Evolutionary conservation across 2,329 filamentous ascomycete genomes (phyloP).

Genomic region (Microcera coccophila): DNA sequence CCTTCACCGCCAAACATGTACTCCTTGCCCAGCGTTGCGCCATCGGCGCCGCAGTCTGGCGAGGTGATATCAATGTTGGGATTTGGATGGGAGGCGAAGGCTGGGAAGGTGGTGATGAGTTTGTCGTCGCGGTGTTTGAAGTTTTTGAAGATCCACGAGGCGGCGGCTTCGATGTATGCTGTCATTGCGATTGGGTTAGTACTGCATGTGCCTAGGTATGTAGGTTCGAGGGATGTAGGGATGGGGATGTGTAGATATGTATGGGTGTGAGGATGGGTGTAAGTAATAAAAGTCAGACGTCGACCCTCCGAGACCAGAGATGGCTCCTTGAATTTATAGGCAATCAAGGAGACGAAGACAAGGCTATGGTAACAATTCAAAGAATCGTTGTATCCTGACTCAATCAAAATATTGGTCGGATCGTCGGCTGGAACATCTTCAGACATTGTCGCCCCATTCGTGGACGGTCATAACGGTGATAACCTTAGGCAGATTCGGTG

Average conservation of each 20-base stretch:
- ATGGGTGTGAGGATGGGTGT: background rate
- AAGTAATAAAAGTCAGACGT: background rate
- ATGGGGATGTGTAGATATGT: background rate
- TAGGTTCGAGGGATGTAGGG: background rate
- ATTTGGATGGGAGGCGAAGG: constrained; percentile 31
- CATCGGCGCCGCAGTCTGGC: constrained; percentile 38
- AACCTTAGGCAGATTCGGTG: constrained; percentile 10
- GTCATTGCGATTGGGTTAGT: background rate
- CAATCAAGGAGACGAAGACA: too few relatives aligned
- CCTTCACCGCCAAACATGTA: constrained; percentile 39
- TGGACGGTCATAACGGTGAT: constrained; percentile 19
- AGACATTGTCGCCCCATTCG: background rate
- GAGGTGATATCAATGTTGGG: constrained; percentile 38
- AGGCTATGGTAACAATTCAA: too few relatives aligned
- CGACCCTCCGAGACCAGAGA: too few relatives aligned
- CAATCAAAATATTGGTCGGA: too few relatives aligned
- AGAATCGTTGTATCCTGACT: too few relatives aligned
- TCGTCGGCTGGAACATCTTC: too few relatives aligned
- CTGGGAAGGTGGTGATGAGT: constrained; percentile 34
- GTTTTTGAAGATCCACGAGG: constrained; percentile 39
- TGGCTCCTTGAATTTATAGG: too few relatives aligned
- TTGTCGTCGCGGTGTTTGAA: constrained; percentile 37
- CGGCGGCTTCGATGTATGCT: constrained; percentile 33
- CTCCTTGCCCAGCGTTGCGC: constrained; percentile 32
- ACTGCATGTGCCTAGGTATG: background rate